These are phyloP conservation scores for Ceratocystis cacaofunesta DNA, from an alignment of 2,329 filamentous ascomycete genomes.

Conservation along the genomic window DNA sequence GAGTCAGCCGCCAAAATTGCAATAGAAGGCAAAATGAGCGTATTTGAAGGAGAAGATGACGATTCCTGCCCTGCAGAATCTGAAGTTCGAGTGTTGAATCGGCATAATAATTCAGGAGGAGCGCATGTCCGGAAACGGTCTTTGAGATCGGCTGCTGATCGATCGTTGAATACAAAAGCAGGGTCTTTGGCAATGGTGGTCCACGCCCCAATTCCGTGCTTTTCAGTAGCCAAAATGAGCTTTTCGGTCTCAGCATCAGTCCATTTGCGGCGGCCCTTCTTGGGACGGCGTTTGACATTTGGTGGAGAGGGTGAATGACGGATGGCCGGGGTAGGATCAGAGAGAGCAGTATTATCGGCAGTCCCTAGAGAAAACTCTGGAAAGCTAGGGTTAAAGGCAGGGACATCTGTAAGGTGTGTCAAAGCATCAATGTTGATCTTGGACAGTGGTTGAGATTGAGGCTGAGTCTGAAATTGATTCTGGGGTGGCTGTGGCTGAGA, in stretches of 20 bases:
- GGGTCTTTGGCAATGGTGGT: constrained; percentile 47
- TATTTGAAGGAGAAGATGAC: not conserved
- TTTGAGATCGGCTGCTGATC: constrained; percentile 48
- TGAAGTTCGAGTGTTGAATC: not conserved
- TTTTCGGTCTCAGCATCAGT: constrained; percentile 50
- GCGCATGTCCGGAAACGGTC: constrained; percentile 53
- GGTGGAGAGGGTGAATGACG: not conserved
- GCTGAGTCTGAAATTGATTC: not conserved
- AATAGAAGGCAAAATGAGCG: not conserved
- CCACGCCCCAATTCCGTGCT: constrained; percentile 51
- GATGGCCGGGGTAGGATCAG: not conserved
- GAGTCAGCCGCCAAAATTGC: not conserved
- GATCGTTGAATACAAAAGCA: constrained; percentile 44
- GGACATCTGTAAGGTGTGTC: constrained; percentile 22
- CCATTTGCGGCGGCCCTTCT: constrained; percentile 48
- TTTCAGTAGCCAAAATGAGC: constrained; percentile 44
- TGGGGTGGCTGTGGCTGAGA: not conserved
- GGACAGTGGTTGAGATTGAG: not conserved
- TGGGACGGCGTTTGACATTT: constrained; percentile 33
- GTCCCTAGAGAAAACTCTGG: not conserved
- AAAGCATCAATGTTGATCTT: constrained; percentile 15
- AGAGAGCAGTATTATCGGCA: not conserved
- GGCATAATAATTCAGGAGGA: constrained; percentile 38
- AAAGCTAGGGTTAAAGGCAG: constrained; percentile 20
- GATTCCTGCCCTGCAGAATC: not conserved